Evolutionary conservation across 2,329 filamentous ascomycete species (phyloP).

Genomic region (Ophiostoma fasciatum): DNA sequence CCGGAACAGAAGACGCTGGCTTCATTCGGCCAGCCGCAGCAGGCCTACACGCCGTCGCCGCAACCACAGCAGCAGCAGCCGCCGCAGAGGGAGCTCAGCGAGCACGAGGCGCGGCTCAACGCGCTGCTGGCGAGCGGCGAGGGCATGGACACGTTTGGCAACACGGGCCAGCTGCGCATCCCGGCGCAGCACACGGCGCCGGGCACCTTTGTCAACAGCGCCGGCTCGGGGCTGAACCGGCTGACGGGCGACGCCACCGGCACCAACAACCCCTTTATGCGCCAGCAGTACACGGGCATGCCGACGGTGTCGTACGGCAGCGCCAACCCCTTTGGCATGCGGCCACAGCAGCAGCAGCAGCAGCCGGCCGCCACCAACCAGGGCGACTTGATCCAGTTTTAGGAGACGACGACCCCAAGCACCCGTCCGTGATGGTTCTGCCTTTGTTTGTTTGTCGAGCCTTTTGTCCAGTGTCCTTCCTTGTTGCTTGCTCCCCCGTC

Average conservation of each 20-base stretch:
- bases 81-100: slow-evolving; percentile 42
- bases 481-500: too few species aligned
- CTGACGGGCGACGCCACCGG: slow-evolving; percentile 58
- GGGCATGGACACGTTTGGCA: slow-evolving; percentile 93
- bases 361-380: slow-evolving; percentile 24
- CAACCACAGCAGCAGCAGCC: slow-evolving; percentile 23
- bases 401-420: too few species aligned
- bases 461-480: not conserved
- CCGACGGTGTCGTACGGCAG: slow-evolving; percentile 43
- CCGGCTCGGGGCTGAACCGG: slow-evolving; percentile 61
- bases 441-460: not conserved
- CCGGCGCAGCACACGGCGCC: slow-evolving; percentile 93
- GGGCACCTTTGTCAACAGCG: slow-evolving; percentile 91
- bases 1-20: slow-evolving; percentile 72
- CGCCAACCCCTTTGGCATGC: slow-evolving; percentile 47
- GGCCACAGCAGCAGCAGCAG: slow-evolving; percentile 37
- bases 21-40: slow-evolving; percentile 34
- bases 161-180: slow-evolving; percentile 89
- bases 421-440: not conserved
- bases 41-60: too few species aligned
- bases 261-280: slow-evolving; percentile 73
- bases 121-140: slow-evolving; percentile 74
- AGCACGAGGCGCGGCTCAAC: slow-evolving; percentile 66
- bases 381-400: slow-evolving; percentile 48
- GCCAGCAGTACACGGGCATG: slow-evolving; percentile 70